phyloP scores from a whole-genome alignment of 2,329 filamentous ascomycete species.

The Phialocephala sp. region DNA sequence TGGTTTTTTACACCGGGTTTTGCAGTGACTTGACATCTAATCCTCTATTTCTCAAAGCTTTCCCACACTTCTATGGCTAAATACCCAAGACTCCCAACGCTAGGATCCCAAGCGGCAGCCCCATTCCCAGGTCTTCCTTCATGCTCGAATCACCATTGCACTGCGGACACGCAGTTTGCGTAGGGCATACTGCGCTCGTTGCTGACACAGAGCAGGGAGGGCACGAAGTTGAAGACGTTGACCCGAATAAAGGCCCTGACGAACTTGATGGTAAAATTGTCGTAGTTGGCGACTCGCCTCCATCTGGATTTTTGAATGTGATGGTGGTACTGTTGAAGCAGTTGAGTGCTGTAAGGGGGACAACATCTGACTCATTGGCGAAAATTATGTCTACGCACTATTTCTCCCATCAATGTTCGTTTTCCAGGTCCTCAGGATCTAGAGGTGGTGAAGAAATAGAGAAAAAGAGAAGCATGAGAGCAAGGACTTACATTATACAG shows the following conservation, averaged over 20 bases:
- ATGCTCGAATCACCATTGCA: constrained; percentile 13
- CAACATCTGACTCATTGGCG: constrained; percentile 75
- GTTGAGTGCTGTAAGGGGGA: constrained; percentile 74
- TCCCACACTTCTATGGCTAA: no score
- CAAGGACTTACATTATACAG: constrained; percentile 53
- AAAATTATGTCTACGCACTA: constrained; percentile 94
- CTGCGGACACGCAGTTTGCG: not conserved
- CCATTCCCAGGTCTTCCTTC: constrained; percentile 10
- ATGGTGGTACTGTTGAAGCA: constrained; percentile 73
- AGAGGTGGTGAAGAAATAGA: no score
- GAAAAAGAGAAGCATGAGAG: not conserved
- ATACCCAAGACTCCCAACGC: not conserved
- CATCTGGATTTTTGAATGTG: constrained; percentile 14
- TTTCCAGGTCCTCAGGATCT: no score
- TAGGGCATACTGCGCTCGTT: not conserved
- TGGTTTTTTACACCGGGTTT: no score
- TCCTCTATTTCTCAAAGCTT: no score
- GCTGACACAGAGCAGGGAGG: not conserved
- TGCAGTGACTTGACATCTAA: no score
- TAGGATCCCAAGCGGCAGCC: constrained; percentile 3
- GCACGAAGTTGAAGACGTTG: not conserved
- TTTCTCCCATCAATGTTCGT: not conserved
- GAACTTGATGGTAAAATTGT: no score
- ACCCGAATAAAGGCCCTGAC: no score
- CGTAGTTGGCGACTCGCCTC: constrained; percentile 38